Evolutionary conservation across 257 asterid genomes (phyloP), one percentile per base, ranked within the genome.

Genomic region (Eustoma russellianum): DNA sequence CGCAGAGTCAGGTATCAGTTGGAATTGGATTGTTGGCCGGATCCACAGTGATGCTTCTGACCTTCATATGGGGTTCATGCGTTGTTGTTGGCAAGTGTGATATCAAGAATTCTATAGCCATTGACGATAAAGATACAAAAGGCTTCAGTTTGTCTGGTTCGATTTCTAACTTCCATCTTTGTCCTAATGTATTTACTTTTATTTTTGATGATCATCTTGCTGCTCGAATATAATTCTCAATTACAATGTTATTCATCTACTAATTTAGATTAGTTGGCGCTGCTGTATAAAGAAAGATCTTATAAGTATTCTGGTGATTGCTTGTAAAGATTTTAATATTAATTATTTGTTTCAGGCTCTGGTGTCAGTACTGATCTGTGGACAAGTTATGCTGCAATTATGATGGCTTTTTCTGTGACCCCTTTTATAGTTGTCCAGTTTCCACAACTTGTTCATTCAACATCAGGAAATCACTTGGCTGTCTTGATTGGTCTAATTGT

Each of bases 21-120:
- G 98, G 97, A 56, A 87, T 91, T 74, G 98, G 95, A n/a, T 78
- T 91, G 69, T 61, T 87, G 30, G 98, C 98, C 57, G 98, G 98
- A 33, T 91, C 98, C 13, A 87, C 96, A 2, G 94, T 91, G 62
- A 80, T 91, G 96, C 95, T 87, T 55, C 81, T 91, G 50, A 91
- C 98, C n/a, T 70, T 82, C 6, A 74, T 80, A 60, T 91, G 98
- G 98, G 97, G 98, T 2, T 70, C 90, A 53, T 91, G 98, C 69
- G 59, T 88, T 60, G 0, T 77, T 49, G 88, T 87, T 40, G 98
- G 98, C 56, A 91, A 89, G 79, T 83, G 93, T 17, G 92, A 89
- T 55, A 17, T 85, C 11, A 66, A 63, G 65, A 68, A 83, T 46
- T 47, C 72, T 41, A 45, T 64, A 14, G 86, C 95, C 38, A 52